A percentile compares a stretch with the other conserved stretches of the same genome.
phyloP scores from a whole-genome alignment of 495 filamentous ascomycete genomes.

The Sabuloglossum arenarium region DNA sequence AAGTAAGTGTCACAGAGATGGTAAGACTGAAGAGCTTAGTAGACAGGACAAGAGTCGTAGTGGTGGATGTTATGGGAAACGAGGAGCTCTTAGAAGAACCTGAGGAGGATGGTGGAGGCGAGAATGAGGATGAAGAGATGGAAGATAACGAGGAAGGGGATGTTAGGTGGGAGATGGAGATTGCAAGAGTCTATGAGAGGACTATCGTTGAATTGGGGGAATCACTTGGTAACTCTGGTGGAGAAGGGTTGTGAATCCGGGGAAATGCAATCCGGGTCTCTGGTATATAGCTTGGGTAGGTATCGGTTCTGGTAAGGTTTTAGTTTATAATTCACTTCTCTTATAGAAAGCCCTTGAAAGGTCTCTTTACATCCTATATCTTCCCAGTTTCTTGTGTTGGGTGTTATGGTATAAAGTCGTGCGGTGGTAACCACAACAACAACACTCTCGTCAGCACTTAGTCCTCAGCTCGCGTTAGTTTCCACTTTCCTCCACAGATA shows the following conservation, averaged over 20 bases:
- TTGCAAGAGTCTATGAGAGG: constrained; percentile 55
- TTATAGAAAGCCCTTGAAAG: not conserved
- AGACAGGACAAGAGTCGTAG: constrained; percentile 41
- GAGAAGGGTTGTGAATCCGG: not conserved
- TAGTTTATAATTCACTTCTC: not conserved
- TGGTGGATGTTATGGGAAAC: constrained; percentile 36
- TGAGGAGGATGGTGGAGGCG: constrained; percentile 20
- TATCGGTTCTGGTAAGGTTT: not conserved
- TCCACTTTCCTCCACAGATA: not conserved
- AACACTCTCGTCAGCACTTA: too few relatives aligned
- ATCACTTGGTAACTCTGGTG: constrained; percentile 21
- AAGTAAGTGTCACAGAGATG: constrained; percentile 52
- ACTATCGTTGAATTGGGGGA: constrained; percentile 53
- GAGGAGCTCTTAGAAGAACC: constrained; percentile 1
- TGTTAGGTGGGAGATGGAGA: constrained; percentile 37
- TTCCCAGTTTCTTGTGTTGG: not conserved
- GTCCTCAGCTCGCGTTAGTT: not conserved
- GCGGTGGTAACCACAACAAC: too few relatives aligned
- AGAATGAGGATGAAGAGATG: constrained; percentile 14
- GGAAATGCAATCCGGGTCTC: constrained; percentile 11
- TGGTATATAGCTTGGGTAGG: not conserved
- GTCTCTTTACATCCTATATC: not conserved
- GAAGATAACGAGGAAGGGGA: constrained; percentile 22
- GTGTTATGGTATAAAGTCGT: not conserved
- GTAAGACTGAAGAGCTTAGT: constrained; percentile 62